Evolutionary conservation across 2,329 filamentous ascomycete genomes (phyloP).

Genomic region (Chaetothyriales sp.): DNA sequence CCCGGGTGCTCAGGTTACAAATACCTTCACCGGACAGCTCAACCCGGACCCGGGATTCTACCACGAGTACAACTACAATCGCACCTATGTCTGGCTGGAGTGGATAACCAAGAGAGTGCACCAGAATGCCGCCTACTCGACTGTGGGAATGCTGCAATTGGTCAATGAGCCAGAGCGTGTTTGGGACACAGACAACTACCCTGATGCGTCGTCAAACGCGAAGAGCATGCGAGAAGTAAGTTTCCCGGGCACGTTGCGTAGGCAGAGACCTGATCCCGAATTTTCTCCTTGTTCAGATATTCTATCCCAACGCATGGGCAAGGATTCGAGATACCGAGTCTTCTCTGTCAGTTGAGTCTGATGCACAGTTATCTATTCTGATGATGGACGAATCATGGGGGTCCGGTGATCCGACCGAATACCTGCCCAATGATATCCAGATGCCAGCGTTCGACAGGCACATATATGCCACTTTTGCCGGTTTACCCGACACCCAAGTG

Average conservation of each 20-base stretch:
- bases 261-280: not conserved
- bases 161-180: constrained; percentile 43
- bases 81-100: constrained; percentile 40
- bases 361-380: constrained; percentile 39
- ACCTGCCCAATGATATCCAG: constrained; percentile 27
- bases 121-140: constrained; percentile 32
- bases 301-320: constrained; percentile 10
- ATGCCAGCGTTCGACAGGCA: constrained; percentile 43
- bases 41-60: constrained; percentile 37
- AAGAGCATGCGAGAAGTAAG: constrained; percentile 16
- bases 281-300: not conserved
- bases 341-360: constrained; percentile 26
- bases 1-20: constrained; percentile 34
- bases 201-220: constrained; percentile 2
- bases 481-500: constrained; percentile 30
- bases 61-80: constrained; percentile 40
- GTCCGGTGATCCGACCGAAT: constrained; percentile 37
- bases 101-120: constrained; percentile 42
- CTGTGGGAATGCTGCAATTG: constrained; percentile 44
- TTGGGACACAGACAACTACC: constrained; percentile 11
- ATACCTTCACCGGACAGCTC: constrained; percentile 35
- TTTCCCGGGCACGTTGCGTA: not conserved
- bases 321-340: constrained; percentile 37
- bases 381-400: constrained; percentile 42
- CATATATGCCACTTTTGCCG: constrained; percentile 41